phyloP scores from a whole-genome alignment of 2,329 filamentous ascomycete species.

The Bipolaris oryzae region DNA sequence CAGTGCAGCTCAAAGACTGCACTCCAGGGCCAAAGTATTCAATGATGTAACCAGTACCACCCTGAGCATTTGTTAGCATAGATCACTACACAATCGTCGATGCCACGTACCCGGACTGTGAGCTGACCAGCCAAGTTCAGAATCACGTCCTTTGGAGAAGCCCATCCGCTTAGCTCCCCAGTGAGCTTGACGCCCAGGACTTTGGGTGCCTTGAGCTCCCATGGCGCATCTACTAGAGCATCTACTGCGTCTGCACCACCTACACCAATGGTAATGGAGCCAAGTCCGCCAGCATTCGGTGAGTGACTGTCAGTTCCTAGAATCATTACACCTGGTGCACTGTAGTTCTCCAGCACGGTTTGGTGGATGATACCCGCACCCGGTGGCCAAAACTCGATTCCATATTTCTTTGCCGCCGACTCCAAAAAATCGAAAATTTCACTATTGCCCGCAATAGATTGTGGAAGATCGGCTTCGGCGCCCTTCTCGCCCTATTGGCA shows the following conservation, averaged over 20 bases:
- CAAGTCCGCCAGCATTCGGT: constrained; percentile 93
- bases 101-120: constrained; percentile 70
- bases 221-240: constrained; percentile 92
- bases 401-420: constrained; percentile 68
- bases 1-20: constrained; percentile 85
- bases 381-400: constrained; percentile 53
- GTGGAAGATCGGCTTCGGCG: constrained; percentile 81
- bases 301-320: constrained; percentile 97
- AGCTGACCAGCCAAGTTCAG: constrained; percentile 85
- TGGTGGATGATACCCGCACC: constrained; percentile 72
- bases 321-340: constrained; percentile 98
- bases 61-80: constrained; percentile 50
- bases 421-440: constrained; percentile 98
- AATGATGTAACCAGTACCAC: constrained; percentile 91
- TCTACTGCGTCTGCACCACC: constrained; percentile 97
- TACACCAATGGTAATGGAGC: constrained; percentile 93
- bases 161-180: constrained; percentile 87
- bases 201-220: constrained; percentile 95
- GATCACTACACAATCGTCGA: not conserved
- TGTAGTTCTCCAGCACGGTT: constrained; percentile 97
- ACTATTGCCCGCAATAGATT: constrained; percentile 88
- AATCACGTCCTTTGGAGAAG: constrained; percentile 94
- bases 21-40: constrained; percentile 94
- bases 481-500: constrained; percentile 66
- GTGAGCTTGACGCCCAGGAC: constrained; percentile 84